Evolutionary conservation across 2,329 filamentous ascomycete species (phyloP), one percentile per base, ranked within the genome.

Genomic region (Sodiomyces alkalinus): DNA sequence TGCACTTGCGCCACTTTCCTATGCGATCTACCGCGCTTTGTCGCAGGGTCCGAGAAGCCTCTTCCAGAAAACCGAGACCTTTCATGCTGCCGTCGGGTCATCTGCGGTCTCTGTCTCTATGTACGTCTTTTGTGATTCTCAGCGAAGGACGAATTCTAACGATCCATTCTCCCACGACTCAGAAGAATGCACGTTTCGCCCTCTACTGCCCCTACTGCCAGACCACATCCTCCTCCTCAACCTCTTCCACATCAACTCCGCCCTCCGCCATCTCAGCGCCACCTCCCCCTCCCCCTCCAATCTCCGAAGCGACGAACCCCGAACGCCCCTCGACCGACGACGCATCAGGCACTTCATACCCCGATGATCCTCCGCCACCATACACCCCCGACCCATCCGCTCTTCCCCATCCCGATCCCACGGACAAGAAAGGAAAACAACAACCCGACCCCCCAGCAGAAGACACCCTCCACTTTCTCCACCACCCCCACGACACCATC

Each of bases 141-240:
- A 19, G 25, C 15, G 6, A 18, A 12, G 7, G 17, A 13, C 18
- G 9, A 6, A 4, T 6, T 16, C 12, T 37, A 25, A 39, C 34
- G 33, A 16, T 24, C 33, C 19, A 29, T 24, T 17, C n/a, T n/a
- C n/a, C n/a, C n/a, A n/a, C n/a, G n/a, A n/a, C 10, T 17, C 39
- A 72, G 68, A 53, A 66, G 26, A 83, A 83, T 46, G 56, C 62
- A 17, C 71, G 79, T 22, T 85, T 82, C 51, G 64, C 65, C 29
- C 56, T 60, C 19, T 72, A 71, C 47, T 72, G 72, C 45, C 80
- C 80, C 0, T 87, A 79, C 49, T 90, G 81, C 47, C 81, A 87
- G 51, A 67, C 82, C 40, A 74, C 74, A 5, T 64, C 58, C 4
- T 69, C 74, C 3, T 69, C 68, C 13, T 43, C 51, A 6, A 77